A percentile compares a stretch with the other conserved stretches of the same genome.
Evolutionary conservation across 2,329 filamentous ascomycete genomes (phyloP).

Genomic region (Sclerotiophoma versabilis): DNA sequence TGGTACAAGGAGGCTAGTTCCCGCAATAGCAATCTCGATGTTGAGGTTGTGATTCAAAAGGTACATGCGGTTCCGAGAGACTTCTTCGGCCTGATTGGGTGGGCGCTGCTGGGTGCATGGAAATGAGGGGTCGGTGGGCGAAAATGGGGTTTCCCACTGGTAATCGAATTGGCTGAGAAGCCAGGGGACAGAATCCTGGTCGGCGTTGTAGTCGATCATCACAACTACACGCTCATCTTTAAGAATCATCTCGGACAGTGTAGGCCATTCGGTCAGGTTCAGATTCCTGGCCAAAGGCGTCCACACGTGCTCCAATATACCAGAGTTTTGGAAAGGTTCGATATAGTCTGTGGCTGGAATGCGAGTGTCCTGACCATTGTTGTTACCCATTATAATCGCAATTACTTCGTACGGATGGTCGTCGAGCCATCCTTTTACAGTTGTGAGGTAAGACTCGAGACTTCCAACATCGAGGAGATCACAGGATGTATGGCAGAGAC

Average conservation of each 20-base stretch:
- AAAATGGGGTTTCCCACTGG: conserved; percentile 91
- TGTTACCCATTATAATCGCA: conserved; percentile 85
- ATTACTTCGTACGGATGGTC: conserved; percentile 85
- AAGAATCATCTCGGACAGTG: conserved; percentile 66
- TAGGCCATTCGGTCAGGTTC: conserved; percentile 80
- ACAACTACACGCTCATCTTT: conserved; percentile 42
- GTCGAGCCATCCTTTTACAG: conserved; percentile 75
- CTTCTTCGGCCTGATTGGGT: conserved; percentile 64
- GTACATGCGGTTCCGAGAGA: conserved; percentile 70
- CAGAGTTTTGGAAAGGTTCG: conserved; percentile 72
- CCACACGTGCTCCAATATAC: conserved; percentile 77
- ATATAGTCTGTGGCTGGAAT: conserved; percentile 70
- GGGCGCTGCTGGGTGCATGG: conserved; percentile 82
- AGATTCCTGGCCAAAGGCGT: conserved; percentile 74
- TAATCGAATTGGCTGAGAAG: conserved; percentile 87
- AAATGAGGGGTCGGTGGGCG: conserved; percentile 71
- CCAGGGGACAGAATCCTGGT: conserved; percentile 81
- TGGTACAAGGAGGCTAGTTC: conserved; percentile 53
- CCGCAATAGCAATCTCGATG: conserved; percentile 52
- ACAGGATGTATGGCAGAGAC: conserved; percentile 84
- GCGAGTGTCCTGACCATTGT: conserved; percentile 57
- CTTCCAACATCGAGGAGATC: conserved; percentile 82
- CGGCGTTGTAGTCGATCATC: conserved; percentile 59
- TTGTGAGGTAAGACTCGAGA: conserved; percentile 74
- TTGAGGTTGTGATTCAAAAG: conserved; percentile 94